Evolutionary conservation across 768 basidiomycete species (phyloP), one percentile per base, ranked within the genome.

Genomic region (Suillus alpinus): DNA sequence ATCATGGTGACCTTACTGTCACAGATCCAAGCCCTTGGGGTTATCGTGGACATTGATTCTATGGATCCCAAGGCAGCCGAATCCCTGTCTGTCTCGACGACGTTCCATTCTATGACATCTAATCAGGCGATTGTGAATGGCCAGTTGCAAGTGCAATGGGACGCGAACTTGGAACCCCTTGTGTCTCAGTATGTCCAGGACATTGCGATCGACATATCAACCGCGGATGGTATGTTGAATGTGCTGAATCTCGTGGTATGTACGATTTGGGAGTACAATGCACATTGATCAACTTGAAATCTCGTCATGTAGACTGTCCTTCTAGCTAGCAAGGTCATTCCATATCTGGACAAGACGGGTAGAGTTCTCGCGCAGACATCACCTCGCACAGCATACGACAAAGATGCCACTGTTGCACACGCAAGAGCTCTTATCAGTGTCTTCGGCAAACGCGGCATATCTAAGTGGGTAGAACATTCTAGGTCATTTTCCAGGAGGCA

Each of bases 21-120:
- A 4, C 72, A 78, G 59, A 65, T 81, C 32, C 75, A 76, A 53
- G 52, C 68, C 6, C 58, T 72, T 9, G 58, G 80, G 20, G 66
- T 70, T 46, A 67, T 83, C 66, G 32, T 52, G 32, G 79, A 82
- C 71, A 74, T 82, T 61, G 80, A 82, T 67, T 80, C 80, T 20
- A 82, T 83, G 81, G 79, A 81, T 62, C 75, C 76, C 23, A 70
- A 61, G 32, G 76, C 76, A 37, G 76, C 80, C 1, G 64, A 66
- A 31, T 68, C 73, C 7, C 73, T 80, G 63, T 71, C 73, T 23
- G 57, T 58, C 41, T 34, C 55, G 14, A 67, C 64, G 23, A 61
- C 60, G 44, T 81, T 82, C 71, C 68, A 65, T 57, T 77, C 81
- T 65, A 82, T 81, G 80, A 82, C 80, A 34, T 82, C 80, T 12